These are phyloP conservation scores for Alternaria sp. DNA, from an alignment of 2,329 filamentous ascomycete genomes.

Conservation along the genomic window DNA sequence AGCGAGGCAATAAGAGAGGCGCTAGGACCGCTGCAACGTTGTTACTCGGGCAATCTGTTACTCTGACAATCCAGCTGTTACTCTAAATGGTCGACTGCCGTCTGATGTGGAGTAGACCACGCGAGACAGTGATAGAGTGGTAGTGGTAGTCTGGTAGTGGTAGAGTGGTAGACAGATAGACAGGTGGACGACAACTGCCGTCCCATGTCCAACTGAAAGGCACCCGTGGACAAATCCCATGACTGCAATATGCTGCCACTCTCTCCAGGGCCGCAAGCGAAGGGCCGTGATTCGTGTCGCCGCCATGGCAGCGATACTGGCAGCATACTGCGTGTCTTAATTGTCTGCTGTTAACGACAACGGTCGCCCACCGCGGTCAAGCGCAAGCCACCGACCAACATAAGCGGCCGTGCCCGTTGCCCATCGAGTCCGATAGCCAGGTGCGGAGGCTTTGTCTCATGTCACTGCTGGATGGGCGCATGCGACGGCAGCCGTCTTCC, in stretches of 20 bases:
- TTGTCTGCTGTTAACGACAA: slow-evolving; percentile 5
- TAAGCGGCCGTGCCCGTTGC: slow-evolving; percentile 25
- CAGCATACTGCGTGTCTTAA: slow-evolving; percentile 9
- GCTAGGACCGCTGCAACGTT: slow-evolving; percentile 24
- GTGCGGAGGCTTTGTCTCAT: slow-evolving; percentile 30
- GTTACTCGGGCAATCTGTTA: slow-evolving; percentile 4
- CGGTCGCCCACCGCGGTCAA: slow-evolving; percentile 13
- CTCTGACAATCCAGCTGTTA: neutral
- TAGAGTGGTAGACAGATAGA: neutral
- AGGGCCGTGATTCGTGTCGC: neutral
- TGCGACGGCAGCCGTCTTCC: slow-evolving; percentile 32
- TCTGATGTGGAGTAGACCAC: neutral
- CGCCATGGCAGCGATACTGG: neutral
- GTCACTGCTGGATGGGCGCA: slow-evolving; percentile 31
- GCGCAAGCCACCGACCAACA: slow-evolving; percentile 25
- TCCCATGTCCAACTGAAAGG: too few relatives aligned
- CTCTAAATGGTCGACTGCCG: neutral
- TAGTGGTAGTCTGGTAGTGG: neutral
- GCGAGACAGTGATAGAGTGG: neutral
- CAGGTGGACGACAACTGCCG: neutral
- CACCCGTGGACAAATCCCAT: too few relatives aligned
- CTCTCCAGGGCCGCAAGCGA: neutral
- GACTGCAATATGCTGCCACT: neutral
- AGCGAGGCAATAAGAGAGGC: slow-evolving; percentile 6
- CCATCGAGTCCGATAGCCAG: slow-evolving; percentile 30